Base-by-base conservation (phyloP, 305 asterid species). In the Fraxinus albicans region DNA sequence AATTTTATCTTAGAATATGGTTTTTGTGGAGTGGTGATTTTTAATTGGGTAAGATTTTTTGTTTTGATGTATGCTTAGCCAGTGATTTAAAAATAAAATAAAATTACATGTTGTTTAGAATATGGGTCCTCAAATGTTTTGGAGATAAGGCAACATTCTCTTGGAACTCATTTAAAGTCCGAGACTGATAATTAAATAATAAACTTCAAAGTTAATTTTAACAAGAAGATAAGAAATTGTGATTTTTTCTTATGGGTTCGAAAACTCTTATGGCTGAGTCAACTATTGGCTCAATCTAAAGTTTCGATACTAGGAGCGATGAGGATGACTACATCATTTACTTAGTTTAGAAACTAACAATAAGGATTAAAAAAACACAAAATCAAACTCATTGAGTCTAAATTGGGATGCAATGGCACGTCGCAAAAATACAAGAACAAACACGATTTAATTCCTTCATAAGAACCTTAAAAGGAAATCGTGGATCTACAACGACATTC, bases 321-420 rank as follows among this genome's bases (percentile, higher is more conserved):
- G 90, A 89, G 19, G 93, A 91, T 6, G 93, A 87, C 6, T 84
- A 75, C 8, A 35, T 88, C 35, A 35, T 82, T 58, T 88, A 23
- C 76, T 88, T 13, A 29, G 78, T 88, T 13, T 86, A 12, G 82
- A 50, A 83, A 83, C 87, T 88, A 19, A 88, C 90, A 4, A 88
- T 88, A 3, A 88, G 88, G 1, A 89, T 89, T 7, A 89, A 89
- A 77, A 89, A 89, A 86, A 29, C 8, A 89, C 92, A 60, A 88
- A 88, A 80, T 89, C 91, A 38, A 89, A 84, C 58, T 89, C 88
- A 60, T 88, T 83, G 35, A 88, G 89, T 2, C 89, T 89, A 36
- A 89, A 83, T 88, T 88, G 13, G 86, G 89, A 42, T 89, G 87
- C 58, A 85, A 83, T 0, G 92, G 84, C 92, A 89, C 86, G 83